Base-by-base conservation (phyloP, 441 rosid species). In the Capsella rubella region DNA sequence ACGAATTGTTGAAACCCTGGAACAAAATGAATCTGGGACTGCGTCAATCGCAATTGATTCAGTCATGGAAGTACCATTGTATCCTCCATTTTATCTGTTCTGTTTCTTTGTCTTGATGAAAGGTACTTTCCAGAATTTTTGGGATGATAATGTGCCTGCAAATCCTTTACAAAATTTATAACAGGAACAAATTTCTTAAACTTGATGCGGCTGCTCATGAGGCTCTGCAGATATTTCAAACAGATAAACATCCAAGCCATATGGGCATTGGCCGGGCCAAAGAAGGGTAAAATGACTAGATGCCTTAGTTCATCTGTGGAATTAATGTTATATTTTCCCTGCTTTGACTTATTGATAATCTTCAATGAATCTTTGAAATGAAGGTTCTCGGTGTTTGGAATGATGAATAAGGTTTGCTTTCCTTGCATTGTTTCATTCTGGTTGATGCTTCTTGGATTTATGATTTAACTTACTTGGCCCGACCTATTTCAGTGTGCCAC, bases 191-290 rank as follows among this genome's bases (percentile, higher is more conserved):
- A 57, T 90, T 92, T 82, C 98, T 93, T 78, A 95, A 95, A 79
- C 88, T 93, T 78, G 99, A 95, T 79, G 93, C 89, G 3, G 88
- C 93, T 76, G 91, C 98, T 79, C 92, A 91, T 58, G 99, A 92
- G 81, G 98, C 95, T 63, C 77, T 95, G 81, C 98, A 95, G 87
- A 91, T 91, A 74, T 95, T 95, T 77, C 96, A 92, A 83, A 79
- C 80, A 53, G 97, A 95, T 80, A 95, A 93, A 76, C 99, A 95
- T 86, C 98, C 99, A 76, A 95, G 99, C 84, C 96, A 93, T 82
- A 93, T 95, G 97, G 99, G 98, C 74, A 95, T 95, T 75, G 99
- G 99, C 61, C 83, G 99, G 85, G 96, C 97, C 79, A 95, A 95
- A 79, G 98, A 95, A 87, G 99, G 99, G 99, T 95, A 87, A 76